Evolutionary conservation across 495 filamentous ascomycete genomes (phyloP), one percentile per base, ranked within the genome.

Genomic region (Friedmanniomyces simplex): DNA sequence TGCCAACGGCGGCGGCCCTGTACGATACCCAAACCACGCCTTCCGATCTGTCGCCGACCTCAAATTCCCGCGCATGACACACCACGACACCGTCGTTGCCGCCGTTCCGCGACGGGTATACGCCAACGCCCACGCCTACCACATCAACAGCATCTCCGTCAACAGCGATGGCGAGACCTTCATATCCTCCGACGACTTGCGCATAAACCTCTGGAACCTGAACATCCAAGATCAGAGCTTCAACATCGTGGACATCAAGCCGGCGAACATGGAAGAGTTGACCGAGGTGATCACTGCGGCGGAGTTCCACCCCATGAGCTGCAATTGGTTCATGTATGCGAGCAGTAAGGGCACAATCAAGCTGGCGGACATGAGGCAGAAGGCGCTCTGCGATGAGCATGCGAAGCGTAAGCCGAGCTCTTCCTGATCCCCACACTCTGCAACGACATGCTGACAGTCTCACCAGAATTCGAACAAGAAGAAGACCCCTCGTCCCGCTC

Each of bases 281-380:
- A 98, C 93, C 1, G 93, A 98, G 72, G 93, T 98, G 55, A 97
- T 98, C 64, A 98, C 93, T 26, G 93, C 93, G 34, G 94, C 93
- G 45, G 93, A 98, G 68, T 98, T 98, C 69, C 93, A 98, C 69
- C 93, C 93, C 26, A 77, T 83, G 64, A 95, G 91, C 76, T 98
- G 93, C 76, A 98, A 98, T 72, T 95, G 88, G 89, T 98, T 98
- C 74, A 98, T 98, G 94, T 98, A 98, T 69, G 93, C 93, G 56
- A 96, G 91, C 69, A 96, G 91, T 50, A 98, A 98, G 72, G 93
- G 93, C 53, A 98, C 93, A 12, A 97, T 98, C 76, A 98, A 98
- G 75, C 78, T 98, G 53, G 93, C 93, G 32, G 93, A 98, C 68
- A 98, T 98, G 93, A 79, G 93, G 57, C 85, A 95, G 75, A 91